Evolutionary conservation across 2,329 filamentous ascomycete species (phyloP), one percentile per base, ranked within the genome.

Genomic region (Basipetospora chlamydospora): DNA sequence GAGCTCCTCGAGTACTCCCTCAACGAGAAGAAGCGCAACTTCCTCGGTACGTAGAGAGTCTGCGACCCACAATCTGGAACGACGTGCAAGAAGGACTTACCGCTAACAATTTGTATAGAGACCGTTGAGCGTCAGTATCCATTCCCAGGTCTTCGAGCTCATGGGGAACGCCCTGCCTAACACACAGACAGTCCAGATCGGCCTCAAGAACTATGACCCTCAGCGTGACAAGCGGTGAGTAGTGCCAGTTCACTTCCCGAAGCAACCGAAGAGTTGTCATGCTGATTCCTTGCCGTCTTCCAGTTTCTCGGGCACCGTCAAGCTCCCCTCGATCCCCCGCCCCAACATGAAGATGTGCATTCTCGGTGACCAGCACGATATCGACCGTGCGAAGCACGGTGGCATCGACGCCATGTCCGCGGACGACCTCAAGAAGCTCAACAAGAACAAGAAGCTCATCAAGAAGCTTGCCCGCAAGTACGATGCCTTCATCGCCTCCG

Each of bases 361-460:
- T 54, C 63, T 76, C 42, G 71, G 71, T 70, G 71, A 76, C 66
- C 71, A 75, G 80, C 88, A 96, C 76, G 90, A 98, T 77, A 92
- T 98, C 61, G 90, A 98, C 66, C 87, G 90, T 77, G 88, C 90
- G 61, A 98, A 98, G 80, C 90, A 98, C 76, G 83, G 86, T 59
- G 88, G 86, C 64, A 77, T 96, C 53, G 90, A 98, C 61, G 86
- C 88, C 70, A 96, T 96, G 90, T 93, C 84, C 58, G 68, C 84
- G 50, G 90, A 98, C 58, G 90, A 98, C 68, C 71, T 98, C 70
- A 98, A 98, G 84, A 98, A 98, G 82, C 85, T 98, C 53, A 98
- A 98, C 82, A 98, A 98, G 85, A 98, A 98, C 85, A 96, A 98
- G 84, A 98, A 98, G 82, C 80, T 96, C 59, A 95, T 98, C 80